phyloP scores from a whole-genome alignment of 2,329 filamentous ascomycete species.

The Xylaria sp. region DNA sequence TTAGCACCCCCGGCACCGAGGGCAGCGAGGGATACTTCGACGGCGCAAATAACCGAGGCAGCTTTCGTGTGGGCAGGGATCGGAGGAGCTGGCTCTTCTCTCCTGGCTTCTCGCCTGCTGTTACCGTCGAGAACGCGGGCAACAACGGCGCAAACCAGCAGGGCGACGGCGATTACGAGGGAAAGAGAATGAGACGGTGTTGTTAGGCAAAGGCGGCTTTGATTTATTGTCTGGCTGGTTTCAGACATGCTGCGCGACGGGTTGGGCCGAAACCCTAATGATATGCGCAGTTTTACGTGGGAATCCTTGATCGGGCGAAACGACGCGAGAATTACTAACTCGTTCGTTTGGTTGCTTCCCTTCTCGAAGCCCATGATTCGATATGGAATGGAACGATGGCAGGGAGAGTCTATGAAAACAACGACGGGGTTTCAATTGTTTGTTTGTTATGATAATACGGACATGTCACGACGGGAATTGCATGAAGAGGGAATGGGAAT shows the following conservation, averaged over 20 bases:
- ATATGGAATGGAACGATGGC: neutral
- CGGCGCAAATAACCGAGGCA: conserved; percentile 39
- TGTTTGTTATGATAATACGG: too few species aligned
- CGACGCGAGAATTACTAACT: too few species aligned
- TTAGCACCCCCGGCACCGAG: conserved; percentile 37
- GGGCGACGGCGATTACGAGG: conserved; percentile 15
- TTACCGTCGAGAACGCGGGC: conserved; percentile 44
- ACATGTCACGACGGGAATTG: neutral
- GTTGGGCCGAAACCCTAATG: neutral
- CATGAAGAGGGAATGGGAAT: neutral
- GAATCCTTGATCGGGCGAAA: neutral
- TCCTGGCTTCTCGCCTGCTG: conserved; percentile 47
- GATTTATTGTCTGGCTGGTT: too few species aligned
- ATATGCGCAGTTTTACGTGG: neutral
- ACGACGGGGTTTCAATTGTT: too few species aligned
- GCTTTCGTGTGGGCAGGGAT: conserved; percentile 54
- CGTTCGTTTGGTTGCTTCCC: too few species aligned
- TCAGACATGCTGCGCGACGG: neutral
- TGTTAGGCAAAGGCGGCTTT: conserved; percentile 12
- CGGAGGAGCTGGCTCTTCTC: conserved; percentile 56
- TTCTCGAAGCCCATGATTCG: neutral
- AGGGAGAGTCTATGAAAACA: too few species aligned
- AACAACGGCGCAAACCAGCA: conserved; percentile 24
- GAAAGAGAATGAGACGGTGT: conserved; percentile 26
- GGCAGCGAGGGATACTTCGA: conserved; percentile 48